Evolutionary conservation across 2,329 filamentous ascomycete genomes (phyloP).

Genomic region (Calonectria pseudoreteaudii): DNA sequence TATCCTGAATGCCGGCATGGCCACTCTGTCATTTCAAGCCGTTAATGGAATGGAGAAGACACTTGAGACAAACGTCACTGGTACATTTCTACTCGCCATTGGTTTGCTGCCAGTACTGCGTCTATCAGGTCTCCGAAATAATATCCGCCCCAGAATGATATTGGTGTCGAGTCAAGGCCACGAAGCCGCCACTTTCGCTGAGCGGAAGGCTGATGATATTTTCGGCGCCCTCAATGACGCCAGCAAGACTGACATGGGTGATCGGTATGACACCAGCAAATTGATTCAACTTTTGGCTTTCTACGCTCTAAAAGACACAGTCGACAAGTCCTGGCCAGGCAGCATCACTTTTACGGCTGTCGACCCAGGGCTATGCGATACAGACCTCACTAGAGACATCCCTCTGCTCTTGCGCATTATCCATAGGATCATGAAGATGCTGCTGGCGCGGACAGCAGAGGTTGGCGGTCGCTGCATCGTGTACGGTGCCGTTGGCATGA

Average conservation of each 20-base stretch:
- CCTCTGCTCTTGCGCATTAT: slow-evolving; percentile 15
- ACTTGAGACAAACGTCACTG: slow-evolving; percentile 18
- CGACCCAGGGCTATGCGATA: slow-evolving; percentile 17
- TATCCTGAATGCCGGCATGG: slow-evolving; percentile 6
- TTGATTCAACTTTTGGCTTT: slow-evolving; percentile 15
- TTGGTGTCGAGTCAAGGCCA: neutral
- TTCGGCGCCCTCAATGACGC: slow-evolving; percentile 5
- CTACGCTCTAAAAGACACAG: neutral
- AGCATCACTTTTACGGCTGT: slow-evolving; percentile 3
- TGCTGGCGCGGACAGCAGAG: slow-evolving; percentile 21
- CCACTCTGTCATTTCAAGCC: slow-evolving; percentile 4
- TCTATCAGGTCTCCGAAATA: neutral
- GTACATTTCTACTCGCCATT: slow-evolving; percentile 22
- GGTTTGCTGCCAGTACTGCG: slow-evolving; percentile 15
- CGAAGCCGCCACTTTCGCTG: neutral
- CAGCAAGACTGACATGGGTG: neutral
- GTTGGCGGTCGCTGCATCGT: slow-evolving; percentile 17
- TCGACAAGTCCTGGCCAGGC: slow-evolving; percentile 2
- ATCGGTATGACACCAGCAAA: slow-evolving; percentile 12
- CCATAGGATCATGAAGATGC: slow-evolving; percentile 20
- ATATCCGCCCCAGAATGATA: neutral
- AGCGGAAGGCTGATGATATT: slow-evolving; percentile 7
- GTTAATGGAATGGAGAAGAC: slow-evolving; percentile 20
- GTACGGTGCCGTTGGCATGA: neutral
- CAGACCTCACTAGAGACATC: slow-evolving; percentile 7